Conservation (phyloP, 495 filamentous ascomycete species). For the Penicillium cinerascens region DNA sequence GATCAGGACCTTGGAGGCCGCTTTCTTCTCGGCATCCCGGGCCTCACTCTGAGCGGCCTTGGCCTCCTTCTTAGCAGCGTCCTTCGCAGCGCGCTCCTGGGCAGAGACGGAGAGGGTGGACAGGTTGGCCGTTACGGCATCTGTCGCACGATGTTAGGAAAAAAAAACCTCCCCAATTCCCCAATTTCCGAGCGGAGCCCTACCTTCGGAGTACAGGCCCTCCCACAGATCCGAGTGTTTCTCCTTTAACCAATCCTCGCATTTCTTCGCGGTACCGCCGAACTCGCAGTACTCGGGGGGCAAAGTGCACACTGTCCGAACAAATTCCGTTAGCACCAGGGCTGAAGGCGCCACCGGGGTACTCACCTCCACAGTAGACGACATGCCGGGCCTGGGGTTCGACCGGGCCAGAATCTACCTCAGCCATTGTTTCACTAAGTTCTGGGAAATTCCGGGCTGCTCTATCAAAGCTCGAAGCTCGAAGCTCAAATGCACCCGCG, state of each 20-base stretch:
- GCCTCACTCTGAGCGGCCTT: conserved; percentile 82
- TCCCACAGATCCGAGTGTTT: conserved; percentile 68
- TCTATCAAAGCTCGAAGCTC: neutral
- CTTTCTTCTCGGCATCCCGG: conserved; percentile 71
- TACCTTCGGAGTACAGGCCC: conserved; percentile 81
- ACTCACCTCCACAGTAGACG: conserved; percentile 77
- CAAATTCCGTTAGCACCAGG: conserved; percentile 11
- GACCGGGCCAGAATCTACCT: conserved; percentile 32
- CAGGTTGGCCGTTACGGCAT: conserved; percentile 77
- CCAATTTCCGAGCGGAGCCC: neutral
- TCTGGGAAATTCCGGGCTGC: neutral
- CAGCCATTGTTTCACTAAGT: conserved; percentile 33
- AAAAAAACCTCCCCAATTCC: neutral
- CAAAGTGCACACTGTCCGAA: conserved; percentile 73
- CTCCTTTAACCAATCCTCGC: conserved; percentile 88
- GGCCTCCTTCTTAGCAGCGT: conserved; percentile 89
- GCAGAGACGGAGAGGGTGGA: conserved; percentile 82
- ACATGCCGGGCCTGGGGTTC: conserved; percentile 65
- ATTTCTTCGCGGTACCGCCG: conserved; percentile 96
- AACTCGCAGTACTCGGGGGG: conserved; percentile 99
- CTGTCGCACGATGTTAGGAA: conserved; percentile 37
- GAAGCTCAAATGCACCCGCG: neutral
- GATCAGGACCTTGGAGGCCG: conserved; percentile 77
- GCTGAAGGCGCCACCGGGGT: neutral
- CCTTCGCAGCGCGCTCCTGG: conserved; percentile 88